Percentiles rank a stretch among this genome's conserved stretches.
Conservation (phyloP, 2,329 filamentous ascomycete genomes). For the Aspergillus melleus region DNA sequence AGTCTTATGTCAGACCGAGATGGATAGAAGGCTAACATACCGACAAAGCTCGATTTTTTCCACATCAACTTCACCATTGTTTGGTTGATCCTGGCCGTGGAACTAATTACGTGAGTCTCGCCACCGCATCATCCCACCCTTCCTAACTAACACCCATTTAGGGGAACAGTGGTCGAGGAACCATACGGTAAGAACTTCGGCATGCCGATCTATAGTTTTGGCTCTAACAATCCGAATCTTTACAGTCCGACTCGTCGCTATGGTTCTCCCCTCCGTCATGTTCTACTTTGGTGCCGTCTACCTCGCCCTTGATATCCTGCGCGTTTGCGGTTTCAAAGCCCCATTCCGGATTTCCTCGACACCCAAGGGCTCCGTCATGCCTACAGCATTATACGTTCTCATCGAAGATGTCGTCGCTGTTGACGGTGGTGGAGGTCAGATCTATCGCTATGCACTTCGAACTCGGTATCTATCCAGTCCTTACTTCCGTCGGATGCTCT, state of each 20-base stretch:
- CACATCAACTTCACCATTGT: constrained; percentile 49
- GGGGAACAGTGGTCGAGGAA: constrained; percentile 42
- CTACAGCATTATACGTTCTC: constrained; percentile 63
- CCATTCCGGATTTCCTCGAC: constrained; percentile 66
- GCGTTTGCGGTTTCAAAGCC: constrained; percentile 46
- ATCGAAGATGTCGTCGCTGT: constrained; percentile 69
- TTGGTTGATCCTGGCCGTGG: constrained; percentile 45
- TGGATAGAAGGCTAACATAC: constrained; percentile 4
- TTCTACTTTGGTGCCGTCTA: constrained; percentile 47
- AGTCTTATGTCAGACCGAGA: not conserved
- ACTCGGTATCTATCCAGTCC: constrained; percentile 56
- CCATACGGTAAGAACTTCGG: constrained; percentile 37
- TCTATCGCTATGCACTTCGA: constrained; percentile 53
- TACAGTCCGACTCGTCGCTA: constrained; percentile 44
- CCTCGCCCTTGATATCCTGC: constrained; percentile 44
- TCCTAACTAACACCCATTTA: constrained; percentile 22
- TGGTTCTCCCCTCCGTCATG: constrained; percentile 48
- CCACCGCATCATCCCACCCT: not conserved
- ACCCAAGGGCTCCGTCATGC: constrained; percentile 57
- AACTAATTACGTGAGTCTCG: constrained; percentile 42
- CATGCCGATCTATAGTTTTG: not conserved
- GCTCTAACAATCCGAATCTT: not conserved
- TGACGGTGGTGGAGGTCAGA: constrained; percentile 61
- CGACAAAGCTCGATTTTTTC: constrained; percentile 44
- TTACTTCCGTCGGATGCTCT: constrained; percentile 56